Evolutionary conservation across 768 basidiomycete species (phyloP), one percentile per base, ranked within the genome.

Genomic region (Psilocybe subaeruginosa): DNA sequence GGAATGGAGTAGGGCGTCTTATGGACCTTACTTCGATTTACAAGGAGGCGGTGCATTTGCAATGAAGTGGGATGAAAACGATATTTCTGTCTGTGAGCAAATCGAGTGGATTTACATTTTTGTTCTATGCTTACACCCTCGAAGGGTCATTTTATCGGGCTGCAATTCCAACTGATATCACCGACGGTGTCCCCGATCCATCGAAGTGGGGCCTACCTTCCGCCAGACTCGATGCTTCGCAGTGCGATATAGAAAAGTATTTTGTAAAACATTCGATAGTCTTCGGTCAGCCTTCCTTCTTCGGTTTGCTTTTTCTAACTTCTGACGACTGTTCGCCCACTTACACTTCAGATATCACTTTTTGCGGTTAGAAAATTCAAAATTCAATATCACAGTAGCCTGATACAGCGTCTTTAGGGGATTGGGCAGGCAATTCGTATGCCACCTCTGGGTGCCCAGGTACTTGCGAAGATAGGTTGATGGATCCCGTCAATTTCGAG

Each of bases 401-500:
- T 50, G n/a, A 27, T 16, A 23, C 8, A 35, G 48, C 4, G 8
- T 27, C n/a, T 23, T 4, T 54, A 91, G 89, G 90, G 68, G 89
- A 90, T 70, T 92, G 92, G 92, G 92, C 92, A 6, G 91, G 91
- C 30, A 91, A 91, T 71, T 87, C 89, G 2, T 92, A 92, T 67
- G 81, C 83, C 4, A 71, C 88, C 7, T 87, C 80, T 1, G 82
- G 82, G 14, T 93, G 92, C 65, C 90, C 92, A 8, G 91, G 91
- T 23, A 88, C 89, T 33, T 92, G 91, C 68, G 68, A 78, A 14
- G 79, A 81, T 16, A 78, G 78, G 60, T 71, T 92, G 43, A 84
- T 80, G 80, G 78, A 91, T 68, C 90, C 90, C 8, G 68, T 73
- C 2, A 91, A 91, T 69, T 92, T 92, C 67, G 86, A 83, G 67